phyloP scores from a whole-genome alignment of 768 basidiomycete species.

The Leccinum variicolor region DNA sequence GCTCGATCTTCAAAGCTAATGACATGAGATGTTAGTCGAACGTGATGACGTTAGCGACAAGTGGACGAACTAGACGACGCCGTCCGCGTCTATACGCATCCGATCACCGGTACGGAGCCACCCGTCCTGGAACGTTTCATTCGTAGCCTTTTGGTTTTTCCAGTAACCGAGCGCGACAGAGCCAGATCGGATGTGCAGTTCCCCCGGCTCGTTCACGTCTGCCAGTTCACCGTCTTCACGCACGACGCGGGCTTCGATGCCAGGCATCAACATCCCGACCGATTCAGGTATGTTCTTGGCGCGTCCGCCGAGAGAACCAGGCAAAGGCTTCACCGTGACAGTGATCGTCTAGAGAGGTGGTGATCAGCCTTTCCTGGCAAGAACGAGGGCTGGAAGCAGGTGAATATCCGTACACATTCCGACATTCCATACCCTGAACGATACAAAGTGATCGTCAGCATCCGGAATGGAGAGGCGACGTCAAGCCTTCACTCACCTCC shows the following conservation, averaged over 20 bases:
- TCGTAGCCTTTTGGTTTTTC: slow-evolving; percentile 64
- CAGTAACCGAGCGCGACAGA: slow-evolving; percentile 69
- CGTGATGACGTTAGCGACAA: neutral
- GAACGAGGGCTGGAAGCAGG: neutral
- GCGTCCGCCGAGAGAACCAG: slow-evolving; percentile 45
- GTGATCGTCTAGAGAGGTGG: slow-evolving; percentile 48
- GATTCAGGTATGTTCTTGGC: slow-evolving; percentile 39
- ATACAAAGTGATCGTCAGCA: slow-evolving; percentile 2
- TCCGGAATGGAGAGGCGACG: neutral
- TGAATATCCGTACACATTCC: slow-evolving; percentile 49
- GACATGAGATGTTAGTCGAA: neutral
- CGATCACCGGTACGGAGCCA: slow-evolving; percentile 78
- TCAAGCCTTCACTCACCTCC: slow-evolving; percentile 41
- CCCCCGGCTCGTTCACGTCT: slow-evolving; percentile 55
- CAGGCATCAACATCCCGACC: slow-evolving; percentile 59
- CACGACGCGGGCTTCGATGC: slow-evolving; percentile 60
- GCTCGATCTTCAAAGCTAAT: slow-evolving; percentile 68
- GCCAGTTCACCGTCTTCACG: slow-evolving; percentile 58
- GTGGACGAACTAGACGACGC: slow-evolving; percentile 58
- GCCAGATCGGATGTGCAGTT: slow-evolving; percentile 55
- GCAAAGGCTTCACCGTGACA: slow-evolving; percentile 40
- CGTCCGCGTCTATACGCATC: slow-evolving; percentile 57
- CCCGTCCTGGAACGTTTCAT: slow-evolving; percentile 61
- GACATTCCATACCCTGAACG: slow-evolving; percentile 67
- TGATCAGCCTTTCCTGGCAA: neutral